These are phyloP conservation scores for Xylaria sp. DNA, from an alignment of 2,329 filamentous ascomycete species.

Conservation along the genomic window DNA sequence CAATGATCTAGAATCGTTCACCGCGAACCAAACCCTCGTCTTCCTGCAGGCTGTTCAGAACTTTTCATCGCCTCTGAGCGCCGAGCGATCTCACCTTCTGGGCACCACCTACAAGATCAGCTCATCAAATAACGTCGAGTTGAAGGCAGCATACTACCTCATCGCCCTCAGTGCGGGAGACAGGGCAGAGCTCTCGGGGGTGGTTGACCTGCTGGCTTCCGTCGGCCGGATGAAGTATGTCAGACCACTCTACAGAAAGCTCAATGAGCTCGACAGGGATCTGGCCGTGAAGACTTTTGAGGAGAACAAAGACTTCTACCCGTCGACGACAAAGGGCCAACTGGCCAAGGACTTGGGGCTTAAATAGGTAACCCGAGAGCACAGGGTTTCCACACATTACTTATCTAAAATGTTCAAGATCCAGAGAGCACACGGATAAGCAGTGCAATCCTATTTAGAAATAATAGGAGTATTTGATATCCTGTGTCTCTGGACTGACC, in stretches of 20 bases:
- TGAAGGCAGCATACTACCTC: conserved; percentile 81
- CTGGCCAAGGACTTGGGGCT: conserved; percentile 82
- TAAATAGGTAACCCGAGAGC: conserved; percentile 36
- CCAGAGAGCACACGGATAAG: no score
- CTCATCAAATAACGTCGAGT: conserved; percentile 84
- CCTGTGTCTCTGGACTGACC: not conserved
- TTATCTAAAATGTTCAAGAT: no score
- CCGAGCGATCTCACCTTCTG: conserved; percentile 75
- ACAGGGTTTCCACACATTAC: not conserved
- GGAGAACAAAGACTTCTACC: conserved; percentile 91
- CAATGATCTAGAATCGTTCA: conserved; percentile 77
- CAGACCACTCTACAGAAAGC: conserved; percentile 79
- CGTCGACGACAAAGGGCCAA: conserved; percentile 89
- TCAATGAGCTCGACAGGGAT: conserved; percentile 78
- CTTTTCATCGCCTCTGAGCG: conserved; percentile 70
- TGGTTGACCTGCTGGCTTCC: conserved; percentile 78
- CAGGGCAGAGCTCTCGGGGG: conserved; percentile 72
- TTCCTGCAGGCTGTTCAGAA: conserved; percentile 84
- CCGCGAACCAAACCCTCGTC: conserved; percentile 88
- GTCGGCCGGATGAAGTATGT: conserved; percentile 99
- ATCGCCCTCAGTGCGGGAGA: conserved; percentile 82
- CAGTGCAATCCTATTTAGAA: no score
- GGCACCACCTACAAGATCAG: conserved; percentile 78
- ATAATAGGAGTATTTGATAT: not conserved
- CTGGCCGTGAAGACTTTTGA: conserved; percentile 85